Evolutionary conservation across 2,329 filamentous ascomycete species (phyloP).

Genomic region (Juglanconis sp.): DNA sequence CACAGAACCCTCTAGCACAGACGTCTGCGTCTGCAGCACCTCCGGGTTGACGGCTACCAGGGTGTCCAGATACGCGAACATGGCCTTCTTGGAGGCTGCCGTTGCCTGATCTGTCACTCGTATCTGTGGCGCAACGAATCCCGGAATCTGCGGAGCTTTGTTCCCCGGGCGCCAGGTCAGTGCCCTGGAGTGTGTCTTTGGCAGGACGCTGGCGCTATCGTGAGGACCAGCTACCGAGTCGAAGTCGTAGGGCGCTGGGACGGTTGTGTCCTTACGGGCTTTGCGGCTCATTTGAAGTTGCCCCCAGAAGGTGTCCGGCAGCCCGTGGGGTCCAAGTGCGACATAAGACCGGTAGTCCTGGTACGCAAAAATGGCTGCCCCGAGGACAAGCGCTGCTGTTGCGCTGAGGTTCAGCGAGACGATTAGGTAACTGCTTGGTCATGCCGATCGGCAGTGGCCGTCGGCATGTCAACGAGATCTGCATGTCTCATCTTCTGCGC

Average conservation of each 20-base stretch:
- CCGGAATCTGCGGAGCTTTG: constrained; percentile 25
- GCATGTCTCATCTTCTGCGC: neutral
- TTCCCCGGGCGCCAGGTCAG: constrained; percentile 16
- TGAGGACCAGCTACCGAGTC: constrained; percentile 13
- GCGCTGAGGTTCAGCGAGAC: neutral
- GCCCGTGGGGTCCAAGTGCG: constrained; percentile 10
- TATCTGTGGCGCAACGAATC: constrained; percentile 35
- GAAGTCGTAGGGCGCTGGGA: constrained; percentile 23
- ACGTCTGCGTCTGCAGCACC: constrained; percentile 26
- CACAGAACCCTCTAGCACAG: constrained; percentile 31
- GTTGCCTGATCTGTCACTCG: constrained; percentile 28
- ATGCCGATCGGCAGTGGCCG: neutral
- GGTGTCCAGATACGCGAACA: constrained; percentile 26
- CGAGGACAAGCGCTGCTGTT: neutral
- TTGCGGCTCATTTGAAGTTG: constrained; percentile 20
- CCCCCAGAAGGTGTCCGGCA: constrained; percentile 14
- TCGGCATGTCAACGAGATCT: neutral
- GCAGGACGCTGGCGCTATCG: constrained; percentile 17
- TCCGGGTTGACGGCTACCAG: constrained; percentile 26
- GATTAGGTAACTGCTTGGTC: neutral
- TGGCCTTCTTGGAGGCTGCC: constrained; percentile 15
- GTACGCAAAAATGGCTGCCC: neutral
- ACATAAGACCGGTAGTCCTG: constrained; percentile 13
- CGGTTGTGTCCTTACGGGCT: constrained; percentile 24
- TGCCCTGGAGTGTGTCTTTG: neutral